Percentiles rank a stretch among this genome's conserved stretches.
These are phyloP conservation scores for Tulasnella sp. DNA, from an alignment of 768 basidiomycete genomes.

Conservation along the genomic window DNA sequence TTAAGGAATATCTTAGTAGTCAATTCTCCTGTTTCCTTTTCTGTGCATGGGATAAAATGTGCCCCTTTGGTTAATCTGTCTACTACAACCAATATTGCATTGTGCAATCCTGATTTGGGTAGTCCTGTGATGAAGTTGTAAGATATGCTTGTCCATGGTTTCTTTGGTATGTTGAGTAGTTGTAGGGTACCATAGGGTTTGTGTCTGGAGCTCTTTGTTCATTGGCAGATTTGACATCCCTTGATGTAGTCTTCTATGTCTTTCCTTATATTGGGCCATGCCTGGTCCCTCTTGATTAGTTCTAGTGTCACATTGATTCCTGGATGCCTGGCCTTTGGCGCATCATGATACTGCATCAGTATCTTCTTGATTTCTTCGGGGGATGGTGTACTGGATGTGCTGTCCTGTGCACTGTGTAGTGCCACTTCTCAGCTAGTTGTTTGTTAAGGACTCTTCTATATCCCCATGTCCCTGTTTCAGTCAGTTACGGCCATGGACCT, in stretches of 20 bases:
- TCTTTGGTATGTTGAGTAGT: not conserved
- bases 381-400: not conserved
- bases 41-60: conserved; percentile 32
- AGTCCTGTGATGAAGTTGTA: conserved; percentile 29
- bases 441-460: not conserved
- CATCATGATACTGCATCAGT: not conserved
- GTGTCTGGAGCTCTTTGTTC: not conserved
- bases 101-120: conserved; percentile 22
- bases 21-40: conserved; percentile 24
- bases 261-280: not conserved
- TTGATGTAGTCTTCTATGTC: not conserved
- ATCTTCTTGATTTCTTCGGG: not conserved
- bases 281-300: not conserved
- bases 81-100: conserved; percentile 31
- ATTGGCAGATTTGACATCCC: not conserved
- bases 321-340: not conserved
- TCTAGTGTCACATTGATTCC: not conserved
- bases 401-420: not conserved
- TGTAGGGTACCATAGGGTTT: not conserved
- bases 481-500: not conserved
- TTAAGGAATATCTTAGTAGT: conserved; percentile 32
- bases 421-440: not conserved
- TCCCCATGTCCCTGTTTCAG: not conserved
- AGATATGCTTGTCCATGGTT: not conserved
- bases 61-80: conserved; percentile 33